A percentile compares a stretch with the other conserved stretches of the same genome.
Conservation (phyloP, 2,329 filamentous ascomycete genomes). For the Trichoderma sp. region DNA sequence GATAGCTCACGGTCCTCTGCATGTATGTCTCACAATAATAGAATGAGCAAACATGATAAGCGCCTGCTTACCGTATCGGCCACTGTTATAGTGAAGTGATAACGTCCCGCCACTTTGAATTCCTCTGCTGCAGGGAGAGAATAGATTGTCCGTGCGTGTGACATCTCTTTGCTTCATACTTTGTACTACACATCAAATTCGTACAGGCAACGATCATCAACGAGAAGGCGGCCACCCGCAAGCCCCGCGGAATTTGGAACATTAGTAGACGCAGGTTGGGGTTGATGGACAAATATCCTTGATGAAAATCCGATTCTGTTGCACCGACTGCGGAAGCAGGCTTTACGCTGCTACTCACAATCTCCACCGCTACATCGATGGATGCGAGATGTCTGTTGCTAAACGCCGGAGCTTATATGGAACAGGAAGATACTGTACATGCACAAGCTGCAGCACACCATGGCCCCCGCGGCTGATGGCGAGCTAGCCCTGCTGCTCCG, state of each 20-base stretch:
- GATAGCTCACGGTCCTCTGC: not conserved
- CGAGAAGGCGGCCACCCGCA: not conserved
- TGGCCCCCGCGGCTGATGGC: not conserved
- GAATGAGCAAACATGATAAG: constrained; percentile 18
- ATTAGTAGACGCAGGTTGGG: not conserved
- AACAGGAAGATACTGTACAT: not conserved
- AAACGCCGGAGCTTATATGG: not conserved
- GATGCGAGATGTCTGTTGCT: not conserved
- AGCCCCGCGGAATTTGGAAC: not conserved
- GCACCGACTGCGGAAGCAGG: constrained; percentile 2
- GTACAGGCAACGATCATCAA: not conserved
- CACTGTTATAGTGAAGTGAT: constrained; percentile 10
- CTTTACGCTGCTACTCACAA: not conserved
- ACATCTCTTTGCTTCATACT: not conserved
- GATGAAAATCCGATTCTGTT: not conserved
- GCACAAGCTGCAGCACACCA: not conserved
- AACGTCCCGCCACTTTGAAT: not conserved
- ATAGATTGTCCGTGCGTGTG: not conserved
- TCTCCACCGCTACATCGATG: constrained; percentile 7
- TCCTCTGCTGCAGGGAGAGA: not conserved
- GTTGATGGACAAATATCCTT: not conserved
- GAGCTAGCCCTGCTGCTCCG: not conserved
- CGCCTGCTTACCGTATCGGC: constrained; percentile 6
- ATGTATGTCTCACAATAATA: constrained; percentile 21
- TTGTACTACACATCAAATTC: not conserved